Evolutionary conservation across 805 yeast species (phyloP), one percentile per base, ranked within the genome.

Genomic region (Ogataea trehaloabstinens): DNA sequence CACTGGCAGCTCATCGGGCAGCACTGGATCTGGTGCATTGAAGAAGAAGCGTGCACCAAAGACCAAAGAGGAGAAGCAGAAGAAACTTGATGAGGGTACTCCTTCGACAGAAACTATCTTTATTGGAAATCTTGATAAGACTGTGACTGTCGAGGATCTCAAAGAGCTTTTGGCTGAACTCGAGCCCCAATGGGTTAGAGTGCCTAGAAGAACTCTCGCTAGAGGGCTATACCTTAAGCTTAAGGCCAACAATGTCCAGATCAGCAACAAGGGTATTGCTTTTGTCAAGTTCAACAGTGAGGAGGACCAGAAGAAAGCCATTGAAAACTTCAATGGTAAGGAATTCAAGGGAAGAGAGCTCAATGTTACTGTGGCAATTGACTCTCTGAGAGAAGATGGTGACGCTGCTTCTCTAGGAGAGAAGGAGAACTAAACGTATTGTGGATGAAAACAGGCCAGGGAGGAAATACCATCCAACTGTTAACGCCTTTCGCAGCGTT

Each of bases 321-420:
- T 86, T 44, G 78, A 71, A 25, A 76, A 78, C 53, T 80, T 80
- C 61, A 73, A 83, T 47, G 95, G 88, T 37, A 71, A 70, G 53
- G 73, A 70, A 37, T 65, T 83, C 50, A 76, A 77, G 44, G 95
- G 84, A 35, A 76, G 85, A 60, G 70, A 69, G 35, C 65, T 89
- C 42, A 65, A 73, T 32, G 87, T 84, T 42, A 82, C 81, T 48
- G 74, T 82, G 51, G 96, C 96, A 16, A 74, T 85, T 46, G 86
- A 82, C 53, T 68, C 80, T 8, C 67, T 55, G 6, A 30, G 33
- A 30, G 33, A 30, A 7, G 33, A 30, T 6, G 33, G 19, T 15
- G 33, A 30, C 13, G 21, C 20, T 8, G 22, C 7, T 10, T n/a
- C 22, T 30, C 13, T 13, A 6, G 33, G 8, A 18, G 33, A 30